Percentiles rank a stretch among this genome's conserved stretches.
Conservation (phyloP, 1,284 basidiomycete species). For the Sporisorium reilianum region DNA sequence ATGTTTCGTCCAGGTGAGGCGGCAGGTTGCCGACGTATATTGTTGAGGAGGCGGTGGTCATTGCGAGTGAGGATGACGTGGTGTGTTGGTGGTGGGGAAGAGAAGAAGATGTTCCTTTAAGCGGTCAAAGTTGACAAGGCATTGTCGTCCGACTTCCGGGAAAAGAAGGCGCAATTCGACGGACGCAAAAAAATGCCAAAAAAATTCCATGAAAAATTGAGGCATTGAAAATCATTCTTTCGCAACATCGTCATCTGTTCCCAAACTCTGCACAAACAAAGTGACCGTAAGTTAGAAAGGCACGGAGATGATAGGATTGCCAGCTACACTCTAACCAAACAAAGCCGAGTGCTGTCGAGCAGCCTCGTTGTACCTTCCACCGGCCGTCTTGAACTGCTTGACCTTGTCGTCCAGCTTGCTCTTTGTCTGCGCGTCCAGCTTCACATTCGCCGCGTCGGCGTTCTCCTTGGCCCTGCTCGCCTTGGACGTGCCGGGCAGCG, state of each 20-base stretch:
- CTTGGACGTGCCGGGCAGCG: constrained; percentile 73
- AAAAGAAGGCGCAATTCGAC: not conserved
- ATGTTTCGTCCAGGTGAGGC: constrained; percentile 19
- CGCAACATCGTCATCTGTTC: too few relatives aligned
- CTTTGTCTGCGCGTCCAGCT: constrained; percentile 54
- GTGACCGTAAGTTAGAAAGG: too few relatives aligned
- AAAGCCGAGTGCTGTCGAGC: constrained; percentile 20
- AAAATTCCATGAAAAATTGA: not conserved
- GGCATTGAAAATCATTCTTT: constrained; percentile 3
- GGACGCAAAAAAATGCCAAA: too few relatives aligned
- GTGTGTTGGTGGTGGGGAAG: too few relatives aligned
- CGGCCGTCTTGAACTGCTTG: constrained; percentile 27
- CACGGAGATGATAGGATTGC: too few relatives aligned
- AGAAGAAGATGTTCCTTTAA: too few relatives aligned
- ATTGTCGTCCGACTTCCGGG: too few relatives aligned
- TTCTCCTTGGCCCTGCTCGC: constrained; percentile 66
- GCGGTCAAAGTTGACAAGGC: too few relatives aligned
- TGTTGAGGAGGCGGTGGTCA: constrained; percentile 7
- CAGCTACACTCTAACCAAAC: constrained; percentile 27
- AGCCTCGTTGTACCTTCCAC: constrained; percentile 40
- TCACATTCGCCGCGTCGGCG: constrained; percentile 55
- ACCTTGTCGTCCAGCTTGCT: constrained; percentile 50
- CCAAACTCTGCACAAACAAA: too few relatives aligned
- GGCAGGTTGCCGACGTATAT: constrained; percentile 46
- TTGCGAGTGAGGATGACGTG: not conserved